These are phyloP conservation scores for Camelina sativa DNA, from an alignment of 345 rosid species.

Conservation along the genomic window DNA sequence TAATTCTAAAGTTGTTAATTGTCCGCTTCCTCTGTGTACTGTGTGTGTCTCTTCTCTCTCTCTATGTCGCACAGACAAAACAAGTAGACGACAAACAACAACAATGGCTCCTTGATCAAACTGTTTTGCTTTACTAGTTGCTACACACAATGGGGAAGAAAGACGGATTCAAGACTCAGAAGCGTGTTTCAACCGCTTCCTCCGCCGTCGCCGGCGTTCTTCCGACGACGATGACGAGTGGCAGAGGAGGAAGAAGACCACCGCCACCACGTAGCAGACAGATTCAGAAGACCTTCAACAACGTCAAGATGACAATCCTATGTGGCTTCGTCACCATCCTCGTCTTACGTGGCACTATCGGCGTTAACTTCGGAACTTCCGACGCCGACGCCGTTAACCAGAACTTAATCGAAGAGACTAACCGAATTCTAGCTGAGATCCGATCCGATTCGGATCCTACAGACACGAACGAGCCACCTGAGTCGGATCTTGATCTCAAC, in stretches of 20 bases:
- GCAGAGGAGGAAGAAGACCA: constrained; percentile 37
- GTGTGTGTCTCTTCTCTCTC: background rate
- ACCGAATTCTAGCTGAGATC: constrained; percentile 85
- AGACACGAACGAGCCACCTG: constrained; percentile 59
- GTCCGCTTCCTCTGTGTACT: background rate
- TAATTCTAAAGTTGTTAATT: background rate
- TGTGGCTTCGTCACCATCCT: constrained; percentile 94
- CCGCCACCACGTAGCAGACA: constrained; percentile 69
- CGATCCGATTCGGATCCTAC: constrained; percentile 79
- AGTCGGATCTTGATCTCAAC: constrained; percentile 60
- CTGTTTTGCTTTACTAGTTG: background rate
- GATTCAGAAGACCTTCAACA: constrained; percentile 89
- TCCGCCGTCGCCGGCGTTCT: constrained; percentile 44
- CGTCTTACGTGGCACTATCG: constrained; percentile 93
- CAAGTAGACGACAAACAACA: constrained; percentile 11
- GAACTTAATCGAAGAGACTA: constrained; percentile 80
- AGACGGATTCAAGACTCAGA: constrained; percentile 57
- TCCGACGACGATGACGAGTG: constrained; percentile 56
- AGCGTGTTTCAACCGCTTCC: constrained; percentile 53
- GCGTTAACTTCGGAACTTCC: constrained; percentile 70
- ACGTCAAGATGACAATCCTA: constrained; percentile 87
- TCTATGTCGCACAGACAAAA: background rate
- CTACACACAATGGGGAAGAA: constrained; percentile 62
- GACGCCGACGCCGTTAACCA: constrained; percentile 83
- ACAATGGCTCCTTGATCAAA: constrained; percentile 32